Evolutionary conservation across 768 basidiomycete species (phyloP).

Genomic region (Lentinula guzmanii): DNA sequence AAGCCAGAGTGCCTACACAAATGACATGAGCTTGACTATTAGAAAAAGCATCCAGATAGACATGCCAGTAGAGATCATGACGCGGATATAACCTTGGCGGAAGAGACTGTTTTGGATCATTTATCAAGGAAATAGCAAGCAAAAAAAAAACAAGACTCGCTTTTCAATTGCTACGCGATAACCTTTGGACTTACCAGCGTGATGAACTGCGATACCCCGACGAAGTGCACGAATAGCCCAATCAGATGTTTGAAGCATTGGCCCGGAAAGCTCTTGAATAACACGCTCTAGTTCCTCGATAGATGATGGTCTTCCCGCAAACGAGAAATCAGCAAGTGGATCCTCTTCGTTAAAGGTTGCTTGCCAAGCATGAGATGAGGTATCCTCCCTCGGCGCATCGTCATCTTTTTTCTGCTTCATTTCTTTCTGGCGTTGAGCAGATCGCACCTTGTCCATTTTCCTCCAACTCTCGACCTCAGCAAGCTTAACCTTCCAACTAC

Average conservation of each 20-base stretch:
- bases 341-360: conserved; percentile 9
- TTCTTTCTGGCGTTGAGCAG: conserved; percentile 33
- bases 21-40: conserved; percentile 19
- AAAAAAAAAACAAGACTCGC: conserved; percentile 19
- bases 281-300: conserved; percentile 44
- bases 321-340: neutral
- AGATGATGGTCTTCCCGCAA: conserved; percentile 43
- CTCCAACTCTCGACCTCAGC: conserved; percentile 47
- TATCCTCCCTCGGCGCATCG: conserved; percentile 16
- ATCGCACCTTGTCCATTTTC: conserved; percentile 37
- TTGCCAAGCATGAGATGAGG: conserved; percentile 13
- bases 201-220: conserved; percentile 66
- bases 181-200: conserved; percentile 59
- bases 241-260: conserved; percentile 23
- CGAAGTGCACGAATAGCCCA: conserved; percentile 45
- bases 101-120: conserved; percentile 37
- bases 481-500: conserved; percentile 46
- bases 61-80: conserved; percentile 57
- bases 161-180: conserved; percentile 57
- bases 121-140: neutral
- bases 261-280: conserved; percentile 29
- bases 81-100: conserved; percentile 54
- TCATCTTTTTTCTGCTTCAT: conserved; percentile 31
- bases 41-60: conserved; percentile 19
- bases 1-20: conserved; percentile 44